These are phyloP conservation scores for Sphaerosporella brunnea DNA, from an alignment of 495 filamentous ascomycete species.

Conservation along the genomic window DNA sequence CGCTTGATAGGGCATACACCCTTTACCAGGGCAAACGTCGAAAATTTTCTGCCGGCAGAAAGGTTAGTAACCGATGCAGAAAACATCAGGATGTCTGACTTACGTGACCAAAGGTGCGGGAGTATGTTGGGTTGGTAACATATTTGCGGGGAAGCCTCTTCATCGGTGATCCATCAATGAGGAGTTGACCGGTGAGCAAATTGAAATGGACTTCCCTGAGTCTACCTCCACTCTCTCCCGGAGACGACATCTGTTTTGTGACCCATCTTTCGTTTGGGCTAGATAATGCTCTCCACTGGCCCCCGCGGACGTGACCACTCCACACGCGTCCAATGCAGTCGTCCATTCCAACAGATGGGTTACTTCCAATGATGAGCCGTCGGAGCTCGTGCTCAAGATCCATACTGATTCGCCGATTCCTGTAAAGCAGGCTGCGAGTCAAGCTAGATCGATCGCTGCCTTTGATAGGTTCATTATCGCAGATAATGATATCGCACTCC, in stretches of 20 bases:
- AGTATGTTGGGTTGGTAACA: slow-evolving; percentile 29
- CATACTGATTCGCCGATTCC: slow-evolving; percentile 9
- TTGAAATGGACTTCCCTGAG: slow-evolving; percentile 37
- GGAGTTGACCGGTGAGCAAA: slow-evolving; percentile 37
- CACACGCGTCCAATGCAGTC: slow-evolving; percentile 28
- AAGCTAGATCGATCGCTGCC: background rate
- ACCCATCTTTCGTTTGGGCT: slow-evolving; percentile 26
- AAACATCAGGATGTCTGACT: too few relatives aligned
- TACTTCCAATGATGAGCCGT: background rate
- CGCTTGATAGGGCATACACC: background rate
- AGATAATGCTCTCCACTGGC: slow-evolving; percentile 17
- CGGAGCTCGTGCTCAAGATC: slow-evolving; percentile 3
- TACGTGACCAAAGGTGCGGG: slow-evolving; percentile 31
- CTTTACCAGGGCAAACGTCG: background rate
- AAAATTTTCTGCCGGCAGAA: background rate
- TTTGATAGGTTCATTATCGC: slow-evolving; percentile 20
- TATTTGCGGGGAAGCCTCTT: slow-evolving; percentile 35
- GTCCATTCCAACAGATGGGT: slow-evolving; percentile 22
- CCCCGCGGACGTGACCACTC: slow-evolving; percentile 26
- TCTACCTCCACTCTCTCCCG: too few relatives aligned
- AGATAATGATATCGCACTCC: slow-evolving; percentile 28
- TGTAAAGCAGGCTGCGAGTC: background rate
- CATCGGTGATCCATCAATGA: slow-evolving; percentile 39
- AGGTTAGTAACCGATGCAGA: too few relatives aligned
- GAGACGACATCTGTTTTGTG: slow-evolving; percentile 15